phyloP scores from a whole-genome alignment of 257 asterid genomes.

The Solanum pimpinellifolium region DNA sequence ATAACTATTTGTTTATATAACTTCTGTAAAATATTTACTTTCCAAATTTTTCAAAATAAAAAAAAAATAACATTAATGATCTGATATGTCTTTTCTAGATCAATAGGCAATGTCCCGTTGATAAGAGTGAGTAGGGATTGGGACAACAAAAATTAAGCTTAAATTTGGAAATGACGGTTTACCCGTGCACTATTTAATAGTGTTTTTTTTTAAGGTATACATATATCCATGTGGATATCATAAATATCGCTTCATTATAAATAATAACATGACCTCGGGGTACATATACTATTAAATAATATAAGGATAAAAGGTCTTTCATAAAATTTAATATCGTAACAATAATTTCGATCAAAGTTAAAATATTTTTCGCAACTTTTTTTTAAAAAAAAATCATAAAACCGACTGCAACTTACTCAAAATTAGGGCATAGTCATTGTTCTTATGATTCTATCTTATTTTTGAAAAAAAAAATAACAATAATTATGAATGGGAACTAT shows the following conservation, averaged over 20 bases:
- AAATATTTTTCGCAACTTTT: no score
- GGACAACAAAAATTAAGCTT: background rate
- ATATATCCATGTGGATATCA: fast-evolving
- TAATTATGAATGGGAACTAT: no score
- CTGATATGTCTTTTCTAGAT: background rate
- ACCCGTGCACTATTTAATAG: no score
- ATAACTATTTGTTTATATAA: background rate
- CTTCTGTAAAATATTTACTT: background rate
- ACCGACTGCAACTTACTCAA: background rate
- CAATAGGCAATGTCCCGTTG: background rate
- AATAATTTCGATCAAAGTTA: no score
- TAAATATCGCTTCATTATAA: no score
- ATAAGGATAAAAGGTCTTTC: no score
- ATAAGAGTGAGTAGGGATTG: background rate
- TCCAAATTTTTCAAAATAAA: background rate
- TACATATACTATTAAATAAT: no score
- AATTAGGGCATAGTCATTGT: background rate
- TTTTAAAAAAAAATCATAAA: background rate
- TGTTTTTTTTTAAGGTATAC: no score
- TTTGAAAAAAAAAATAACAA: background rate
- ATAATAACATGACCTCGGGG: no score
- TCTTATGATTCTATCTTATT: background rate
- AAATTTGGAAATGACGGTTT: background rate
- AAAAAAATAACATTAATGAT: background rate
- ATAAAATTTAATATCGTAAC: no score